Percentiles rank a stretch among this genome's conserved stretches.
Evolutionary conservation across 257 asterid genomes (phyloP).

Genomic region (Fraxinus anomala): DNA sequence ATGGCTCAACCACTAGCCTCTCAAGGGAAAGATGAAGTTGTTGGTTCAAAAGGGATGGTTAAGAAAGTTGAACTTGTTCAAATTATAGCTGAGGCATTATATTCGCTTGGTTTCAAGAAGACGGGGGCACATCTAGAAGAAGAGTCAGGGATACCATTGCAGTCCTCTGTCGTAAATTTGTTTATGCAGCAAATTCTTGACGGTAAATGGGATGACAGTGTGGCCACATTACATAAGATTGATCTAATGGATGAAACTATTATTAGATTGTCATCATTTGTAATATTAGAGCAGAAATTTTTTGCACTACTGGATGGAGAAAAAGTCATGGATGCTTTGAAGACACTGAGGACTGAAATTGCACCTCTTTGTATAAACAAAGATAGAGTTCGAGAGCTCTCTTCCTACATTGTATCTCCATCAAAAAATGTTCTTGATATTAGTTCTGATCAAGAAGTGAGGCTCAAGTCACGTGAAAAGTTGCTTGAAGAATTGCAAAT

Average conservation of each 20-base stretch:
- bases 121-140: constrained; percentile 67
- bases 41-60: constrained; percentile 69
- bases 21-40: constrained; percentile 64
- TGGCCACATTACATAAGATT: constrained; percentile 51
- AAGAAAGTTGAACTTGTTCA: constrained; percentile 75
- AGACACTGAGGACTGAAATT: constrained; percentile 74
- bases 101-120: constrained; percentile 77
- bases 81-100: constrained; percentile 72
- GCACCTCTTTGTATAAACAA: constrained; percentile 55
- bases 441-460: constrained; percentile 38
- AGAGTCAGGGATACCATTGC: constrained; percentile 74
- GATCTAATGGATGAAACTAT: constrained; percentile 55
- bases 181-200: constrained; percentile 73
- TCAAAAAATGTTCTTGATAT: constrained; percentile 37
- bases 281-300: constrained; percentile 79
- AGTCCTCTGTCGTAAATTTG: constrained; percentile 53
- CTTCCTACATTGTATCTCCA: constrained; percentile 58
- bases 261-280: constrained; percentile 61
- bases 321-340: constrained; percentile 70
- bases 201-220: constrained; percentile 87
- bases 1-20: constrained; percentile 68
- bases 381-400: constrained; percentile 62
- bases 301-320: constrained; percentile 62
- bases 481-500: constrained; percentile 68
- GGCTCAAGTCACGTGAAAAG: constrained; percentile 48